A percentile compares a stretch with the other conserved stretches of the same genome.
These are phyloP conservation scores for Pseudogymnoascus sp. DNA, from an alignment of 2,329 filamentous ascomycete species.

Conservation along the genomic window DNA sequence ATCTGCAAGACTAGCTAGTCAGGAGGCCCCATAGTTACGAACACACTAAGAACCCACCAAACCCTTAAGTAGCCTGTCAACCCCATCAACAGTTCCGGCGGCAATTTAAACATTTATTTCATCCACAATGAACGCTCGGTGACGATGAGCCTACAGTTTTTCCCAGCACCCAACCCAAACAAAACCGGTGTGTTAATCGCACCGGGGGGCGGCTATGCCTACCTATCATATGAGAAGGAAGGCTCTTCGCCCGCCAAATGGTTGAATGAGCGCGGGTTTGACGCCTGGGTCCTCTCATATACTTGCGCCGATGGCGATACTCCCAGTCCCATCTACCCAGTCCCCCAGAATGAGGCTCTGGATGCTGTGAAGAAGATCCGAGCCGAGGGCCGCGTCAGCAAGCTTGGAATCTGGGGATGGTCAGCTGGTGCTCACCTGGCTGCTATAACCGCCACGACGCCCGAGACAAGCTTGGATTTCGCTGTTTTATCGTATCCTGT, in stretches of 20 bases:
- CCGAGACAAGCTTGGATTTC: slow-evolving; percentile 18
- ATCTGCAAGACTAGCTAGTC: not conserved
- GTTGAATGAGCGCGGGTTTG: slow-evolving; percentile 19
- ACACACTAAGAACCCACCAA: not conserved
- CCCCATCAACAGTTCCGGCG: not conserved
- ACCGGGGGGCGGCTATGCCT: slow-evolving; percentile 22
- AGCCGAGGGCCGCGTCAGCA: slow-evolving; percentile 12
- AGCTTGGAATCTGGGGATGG: slow-evolving; percentile 22
- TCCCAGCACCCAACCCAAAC: not conserved
- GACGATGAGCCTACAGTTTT: not conserved
- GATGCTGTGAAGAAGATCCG: slow-evolving; percentile 18
- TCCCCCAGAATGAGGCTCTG: slow-evolving; percentile 17
- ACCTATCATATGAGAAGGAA: slow-evolving; percentile 18
- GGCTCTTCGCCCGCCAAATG: slow-evolving; percentile 17
- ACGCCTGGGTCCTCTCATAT: slow-evolving; percentile 23
- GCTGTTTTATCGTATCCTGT: slow-evolving; percentile 23
- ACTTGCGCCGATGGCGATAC: slow-evolving; percentile 11
- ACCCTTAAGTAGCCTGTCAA: slow-evolving; percentile 6
- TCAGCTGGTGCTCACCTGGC: slow-evolving; percentile 22
- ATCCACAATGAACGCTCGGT: not conserved
- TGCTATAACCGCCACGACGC: slow-evolving; percentile 19
- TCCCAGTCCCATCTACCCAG: slow-evolving; percentile 16
- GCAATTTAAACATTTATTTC: not conserved
- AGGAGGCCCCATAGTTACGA: not conserved
- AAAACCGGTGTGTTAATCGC: slow-evolving; percentile 19